Evolutionary conservation across 2,329 filamentous ascomycete genomes (phyloP).

Genomic region (Botrytis sinoallii): DNA sequence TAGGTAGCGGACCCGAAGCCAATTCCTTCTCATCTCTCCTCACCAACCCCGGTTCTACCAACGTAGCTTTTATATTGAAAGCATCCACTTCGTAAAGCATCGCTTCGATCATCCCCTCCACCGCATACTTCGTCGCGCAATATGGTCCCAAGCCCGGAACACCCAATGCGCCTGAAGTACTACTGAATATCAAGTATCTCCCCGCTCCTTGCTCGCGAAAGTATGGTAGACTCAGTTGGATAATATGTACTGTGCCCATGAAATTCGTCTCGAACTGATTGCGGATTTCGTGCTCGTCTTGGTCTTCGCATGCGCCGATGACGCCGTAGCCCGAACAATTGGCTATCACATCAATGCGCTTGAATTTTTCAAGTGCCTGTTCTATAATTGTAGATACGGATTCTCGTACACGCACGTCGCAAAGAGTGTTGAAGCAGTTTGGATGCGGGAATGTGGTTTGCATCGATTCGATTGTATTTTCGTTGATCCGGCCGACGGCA

Average conservation of each 20-base stretch:
- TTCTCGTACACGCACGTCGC: slow-evolving; percentile 80
- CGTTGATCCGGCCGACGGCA: slow-evolving; percentile 78
- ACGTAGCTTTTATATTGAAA: slow-evolving; percentile 89
- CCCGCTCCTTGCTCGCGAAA: slow-evolving; percentile 74
- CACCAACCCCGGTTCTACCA: slow-evolving; percentile 88
- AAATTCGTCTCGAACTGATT: slow-evolving; percentile 99
- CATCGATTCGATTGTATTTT: slow-evolving; percentile 72
- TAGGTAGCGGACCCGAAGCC: slow-evolving; percentile 56
- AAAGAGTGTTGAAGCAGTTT: slow-evolving; percentile 76
- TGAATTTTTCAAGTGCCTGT: slow-evolving; percentile 69
- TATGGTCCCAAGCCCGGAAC: slow-evolving; percentile 91
- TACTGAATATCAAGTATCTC: slow-evolving; percentile 91
- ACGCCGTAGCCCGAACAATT: slow-evolving; percentile 96
- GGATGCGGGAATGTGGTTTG: slow-evolving; percentile 58
- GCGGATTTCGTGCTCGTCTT: slow-evolving; percentile 89
- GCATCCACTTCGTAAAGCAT: slow-evolving; percentile 93
- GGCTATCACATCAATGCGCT: slow-evolving; percentile 80
- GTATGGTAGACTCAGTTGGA: slow-evolving; percentile 83
- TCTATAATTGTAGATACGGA: slow-evolving; percentile 73
- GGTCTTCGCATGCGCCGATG: slow-evolving; percentile 93
- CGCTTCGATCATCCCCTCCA: slow-evolving; percentile 91
- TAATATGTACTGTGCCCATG: slow-evolving; percentile 90
- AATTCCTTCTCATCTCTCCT: slow-evolving; percentile 75
- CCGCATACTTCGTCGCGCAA: slow-evolving; percentile 95
- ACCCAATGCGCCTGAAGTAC: slow-evolving; percentile 85